Base-by-base conservation (phyloP, 139 green algal species). In the Penium margaritaceum region DNA sequence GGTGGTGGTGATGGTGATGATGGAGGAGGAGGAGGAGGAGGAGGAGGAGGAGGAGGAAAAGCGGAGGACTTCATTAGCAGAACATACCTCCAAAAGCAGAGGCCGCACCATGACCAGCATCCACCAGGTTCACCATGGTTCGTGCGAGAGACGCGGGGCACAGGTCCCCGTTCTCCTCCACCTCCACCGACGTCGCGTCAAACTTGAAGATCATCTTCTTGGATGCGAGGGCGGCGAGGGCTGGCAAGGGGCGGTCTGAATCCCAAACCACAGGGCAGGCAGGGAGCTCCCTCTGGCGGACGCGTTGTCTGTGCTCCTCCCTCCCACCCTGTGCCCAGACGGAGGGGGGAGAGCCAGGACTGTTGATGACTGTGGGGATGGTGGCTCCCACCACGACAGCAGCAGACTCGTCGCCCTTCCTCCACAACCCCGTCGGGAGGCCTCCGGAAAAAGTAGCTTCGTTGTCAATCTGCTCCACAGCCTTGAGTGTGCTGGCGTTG, bases 181-280 rank as follows among this genome's bases (percentile, higher is more conserved):
- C 27, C 35, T 78, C 62, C 60, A 67, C 32, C 35, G 41, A 36
- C 15, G 73, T 70, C 5, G 46, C 73, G 36, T 72, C 66, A 74
- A 80, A 80, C 32, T 44, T 47, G 68, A 80, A 75, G 15, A 80
- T 77, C 2, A 80, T 70, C 24, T 80, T 67, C 66, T 70, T 67
- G 21, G 30, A 37, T 21, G 73, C 47, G 14, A 80, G 36, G 35
- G 35, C 15, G n/a, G 64, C 35, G 2, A 71, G 12, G 9, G 41
- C 32, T 5, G 53, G 37, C 30, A 9, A 34, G 0, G 47, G 24
- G 12, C 37, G 24, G 34, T 74, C 51, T 17, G 35, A 32, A 41
- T 76, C 65, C 73, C 73, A 80, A 46, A 80, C 33, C 24, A 79
- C 30, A 1, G 61, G 54, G 67, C 67, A 74, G n/a, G n/a, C n/a